Conservation (phyloP, 345 rosid genomes). For the Syzygium jambos region DNA sequence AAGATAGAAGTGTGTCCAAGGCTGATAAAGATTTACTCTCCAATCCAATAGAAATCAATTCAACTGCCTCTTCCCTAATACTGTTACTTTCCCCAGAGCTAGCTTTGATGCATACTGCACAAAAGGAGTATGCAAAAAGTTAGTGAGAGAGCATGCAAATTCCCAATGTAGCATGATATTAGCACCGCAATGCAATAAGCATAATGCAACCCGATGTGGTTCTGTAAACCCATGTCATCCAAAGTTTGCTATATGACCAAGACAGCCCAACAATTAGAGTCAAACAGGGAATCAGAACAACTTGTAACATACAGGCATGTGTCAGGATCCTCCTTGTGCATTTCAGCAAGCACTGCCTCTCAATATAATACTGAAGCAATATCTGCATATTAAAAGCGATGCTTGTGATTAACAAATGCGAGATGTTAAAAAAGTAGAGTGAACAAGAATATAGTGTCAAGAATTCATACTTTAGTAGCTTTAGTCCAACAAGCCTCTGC, state of each 20-base stretch:
- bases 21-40: slow-evolving; percentile 53
- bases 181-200: neutral
- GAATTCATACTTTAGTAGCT: neutral
- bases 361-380: slow-evolving; percentile 70
- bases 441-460: neutral
- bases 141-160: neutral
- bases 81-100: slow-evolving; percentile 30
- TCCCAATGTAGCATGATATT: neutral
- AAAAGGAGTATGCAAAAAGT: neutral
- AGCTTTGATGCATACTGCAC: slow-evolving; percentile 54
- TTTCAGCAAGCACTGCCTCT: slow-evolving; percentile 93
- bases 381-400: slow-evolving; percentile 27
- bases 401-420: neutral
- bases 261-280: neutral
- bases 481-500: neutral
- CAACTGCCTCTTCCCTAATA: slow-evolving; percentile 37
- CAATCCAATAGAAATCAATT: slow-evolving; percentile 77
- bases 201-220: neutral
- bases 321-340: slow-evolving; percentile 64
- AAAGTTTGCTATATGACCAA: neutral
- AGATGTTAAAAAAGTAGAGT: neutral
- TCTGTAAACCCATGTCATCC: neutral
- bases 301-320: slow-evolving; percentile 59
- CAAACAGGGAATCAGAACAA: neutral
- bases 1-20: slow-evolving; percentile 47